These are phyloP conservation scores for Coelastrella sp. DNA, from an alignment of 139 green algal genomes.

Conservation along the genomic window DNA sequence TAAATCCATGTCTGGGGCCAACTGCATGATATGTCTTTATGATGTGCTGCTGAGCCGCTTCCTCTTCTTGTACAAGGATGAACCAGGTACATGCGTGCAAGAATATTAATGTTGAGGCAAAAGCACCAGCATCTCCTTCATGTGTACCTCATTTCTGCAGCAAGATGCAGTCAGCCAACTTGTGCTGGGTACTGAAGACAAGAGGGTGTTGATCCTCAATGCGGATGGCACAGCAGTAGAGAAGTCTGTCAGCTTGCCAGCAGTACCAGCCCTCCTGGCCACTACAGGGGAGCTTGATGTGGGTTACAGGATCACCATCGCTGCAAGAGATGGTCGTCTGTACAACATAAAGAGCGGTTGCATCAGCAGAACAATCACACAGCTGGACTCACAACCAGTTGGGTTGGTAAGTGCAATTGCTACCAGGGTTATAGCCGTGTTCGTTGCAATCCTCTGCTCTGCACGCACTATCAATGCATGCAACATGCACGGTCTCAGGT, in stretches of 20 bases:
- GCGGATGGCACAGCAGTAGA: constrained; percentile 57
- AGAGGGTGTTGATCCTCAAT: constrained; percentile 73
- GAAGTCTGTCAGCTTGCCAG: constrained; percentile 61
- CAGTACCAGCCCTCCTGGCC: constrained; percentile 63
- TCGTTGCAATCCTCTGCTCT: background rate
- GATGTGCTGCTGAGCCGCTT: too few species aligned
- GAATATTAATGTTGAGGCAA: background rate
- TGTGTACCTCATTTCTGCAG: constrained; percentile 42
- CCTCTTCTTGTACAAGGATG: background rate
- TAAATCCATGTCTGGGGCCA: background rate
- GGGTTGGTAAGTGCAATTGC: constrained; percentile 49
- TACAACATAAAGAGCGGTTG: constrained; percentile 71
- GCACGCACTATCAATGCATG: background rate
- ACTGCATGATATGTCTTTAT: too few species aligned
- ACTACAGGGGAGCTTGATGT: constrained; percentile 56
- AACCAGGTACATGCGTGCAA: background rate
- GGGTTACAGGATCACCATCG: constrained; percentile 73
- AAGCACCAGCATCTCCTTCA: background rate
- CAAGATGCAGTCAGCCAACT: constrained; percentile 69
- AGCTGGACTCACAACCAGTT: constrained; percentile 70
- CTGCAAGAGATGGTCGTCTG: constrained; percentile 73
- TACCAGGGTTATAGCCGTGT: background rate
- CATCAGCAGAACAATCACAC: constrained; percentile 63
- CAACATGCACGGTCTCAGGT: background rate
- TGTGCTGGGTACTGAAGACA: constrained; percentile 74